Evolutionary conservation across 441 rosid species (phyloP).

Genomic region (Geranium incanum): DNA sequence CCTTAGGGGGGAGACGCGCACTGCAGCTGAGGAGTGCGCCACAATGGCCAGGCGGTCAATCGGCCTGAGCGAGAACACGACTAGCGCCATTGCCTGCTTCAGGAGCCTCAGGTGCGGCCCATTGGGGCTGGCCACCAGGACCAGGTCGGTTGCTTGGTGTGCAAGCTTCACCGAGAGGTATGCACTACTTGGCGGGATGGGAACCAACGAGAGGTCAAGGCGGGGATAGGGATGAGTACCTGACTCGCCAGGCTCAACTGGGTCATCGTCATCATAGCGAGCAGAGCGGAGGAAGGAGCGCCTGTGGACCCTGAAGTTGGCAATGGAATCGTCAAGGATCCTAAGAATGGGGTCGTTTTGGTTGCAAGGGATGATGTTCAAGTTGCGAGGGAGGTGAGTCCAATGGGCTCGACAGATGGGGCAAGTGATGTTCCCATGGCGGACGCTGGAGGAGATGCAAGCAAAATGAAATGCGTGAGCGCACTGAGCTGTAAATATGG

Average conservation of each 20-base stretch:
- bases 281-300: conserved; percentile 65
- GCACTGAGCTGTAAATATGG: conserved; percentile 78
- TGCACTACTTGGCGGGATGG: conserved; percentile 37
- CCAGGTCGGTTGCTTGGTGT: conserved; percentile 59
- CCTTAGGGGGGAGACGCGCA: conserved; percentile 64
- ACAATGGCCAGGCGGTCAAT: conserved; percentile 72
- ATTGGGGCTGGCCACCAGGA: conserved; percentile 69
- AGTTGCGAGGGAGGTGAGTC: conserved; percentile 79
- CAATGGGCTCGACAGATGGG: conserved; percentile 87
- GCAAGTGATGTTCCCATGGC: conserved; percentile 77
- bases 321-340: conserved; percentile 69
- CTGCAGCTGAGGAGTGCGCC: conserved; percentile 64
- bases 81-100: conserved; percentile 73
- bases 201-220: conserved; percentile 44
- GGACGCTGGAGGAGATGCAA: conserved; percentile 79
- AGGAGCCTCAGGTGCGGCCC: conserved; percentile 74
- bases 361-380: conserved; percentile 41
- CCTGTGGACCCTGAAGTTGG: conserved; percentile 62
- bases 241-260: conserved; percentile 41
- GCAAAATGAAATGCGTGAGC: conserved; percentile 72
- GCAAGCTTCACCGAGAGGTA: conserved; percentile 57
- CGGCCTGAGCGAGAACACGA: conserved; percentile 61
- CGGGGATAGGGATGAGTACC: conserved; percentile 35
- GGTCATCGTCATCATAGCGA: conserved; percentile 77
- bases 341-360: conserved; percentile 54